Percentiles rank a stretch among this genome's conserved stretches.
Conservation (phyloP, 2,329 filamentous ascomycete genomes). For the Arthrobotrys pseudoclavata region DNA sequence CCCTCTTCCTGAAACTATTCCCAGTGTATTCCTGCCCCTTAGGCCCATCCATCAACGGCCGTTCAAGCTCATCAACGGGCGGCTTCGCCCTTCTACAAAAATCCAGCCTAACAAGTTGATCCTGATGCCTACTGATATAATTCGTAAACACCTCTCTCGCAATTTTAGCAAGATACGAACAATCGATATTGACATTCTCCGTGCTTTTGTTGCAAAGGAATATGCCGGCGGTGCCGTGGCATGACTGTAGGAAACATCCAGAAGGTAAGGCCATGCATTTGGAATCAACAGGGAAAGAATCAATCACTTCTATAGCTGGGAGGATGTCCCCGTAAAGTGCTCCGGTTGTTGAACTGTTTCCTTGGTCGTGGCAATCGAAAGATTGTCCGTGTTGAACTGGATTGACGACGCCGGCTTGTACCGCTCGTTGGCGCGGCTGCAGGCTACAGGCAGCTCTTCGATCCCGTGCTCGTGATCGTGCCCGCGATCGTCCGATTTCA, state of each 20-base stretch:
- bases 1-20: constrained; percentile 50
- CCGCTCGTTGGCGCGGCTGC: constrained; percentile 18
- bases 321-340: constrained; percentile 36
- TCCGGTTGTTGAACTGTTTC: constrained; percentile 15
- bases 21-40: constrained; percentile 45
- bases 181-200: constrained; percentile 30
- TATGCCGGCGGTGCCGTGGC: constrained; percentile 37
- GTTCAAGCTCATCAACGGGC: background rate
- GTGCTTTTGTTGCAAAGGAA: constrained; percentile 39
- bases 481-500: background rate
- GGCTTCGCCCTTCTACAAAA: constrained; percentile 33
- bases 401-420: constrained; percentile 24
- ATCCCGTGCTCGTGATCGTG: background rate
- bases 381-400: constrained; percentile 46
- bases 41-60: constrained; percentile 19
- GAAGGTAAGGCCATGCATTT: constrained; percentile 33
- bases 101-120: constrained; percentile 29
- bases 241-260: constrained; percentile 44
- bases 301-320: constrained; percentile 29
- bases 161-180: constrained; percentile 34
- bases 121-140: constrained; percentile 45
- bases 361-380: constrained; percentile 50
- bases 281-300: constrained; percentile 19
- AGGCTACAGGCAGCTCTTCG: background rate
- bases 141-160: constrained; percentile 35